phyloP scores from a whole-genome alignment of 139 green algal genomes.

The Ettlia oleoabundans region DNA sequence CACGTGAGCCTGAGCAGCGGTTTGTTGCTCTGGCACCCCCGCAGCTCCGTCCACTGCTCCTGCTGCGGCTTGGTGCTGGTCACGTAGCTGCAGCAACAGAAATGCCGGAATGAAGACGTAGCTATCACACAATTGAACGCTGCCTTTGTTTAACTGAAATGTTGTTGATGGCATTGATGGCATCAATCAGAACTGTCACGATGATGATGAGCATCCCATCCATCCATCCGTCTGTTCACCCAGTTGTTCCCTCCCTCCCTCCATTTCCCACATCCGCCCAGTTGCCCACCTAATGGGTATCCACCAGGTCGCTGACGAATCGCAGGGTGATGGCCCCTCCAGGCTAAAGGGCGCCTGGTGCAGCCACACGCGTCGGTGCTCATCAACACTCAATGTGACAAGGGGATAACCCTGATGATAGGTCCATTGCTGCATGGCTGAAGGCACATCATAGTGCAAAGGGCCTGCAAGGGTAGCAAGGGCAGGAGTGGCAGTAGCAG shows the following conservation, averaged over 20 bases:
- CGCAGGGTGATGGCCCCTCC: slow-evolving; percentile 7
- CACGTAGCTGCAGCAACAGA: slow-evolving; percentile 26
- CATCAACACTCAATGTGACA: slow-evolving; percentile 36
- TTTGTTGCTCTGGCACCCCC: slow-evolving; percentile 16
- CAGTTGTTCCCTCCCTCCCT: too few species aligned
- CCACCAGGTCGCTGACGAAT: slow-evolving; percentile 45
- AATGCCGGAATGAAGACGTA: too few species aligned
- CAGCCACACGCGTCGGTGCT: slow-evolving; percentile 2
- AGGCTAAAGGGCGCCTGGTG: slow-evolving; percentile 42
- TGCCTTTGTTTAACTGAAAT: too few species aligned
- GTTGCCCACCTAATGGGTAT: slow-evolving; percentile 40
- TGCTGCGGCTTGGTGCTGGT: not conserved
- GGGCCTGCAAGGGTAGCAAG: too few species aligned
- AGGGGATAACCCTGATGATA: slow-evolving; percentile 60
- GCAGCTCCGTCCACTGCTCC: slow-evolving; percentile 39
- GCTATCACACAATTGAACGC: too few species aligned
- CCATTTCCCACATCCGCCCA: not conserved
- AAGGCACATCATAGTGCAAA: not conserved
- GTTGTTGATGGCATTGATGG: too few species aligned
- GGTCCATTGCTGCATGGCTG: slow-evolving; percentile 52
- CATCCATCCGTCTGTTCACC: too few species aligned
- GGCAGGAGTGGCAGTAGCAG: too few species aligned
- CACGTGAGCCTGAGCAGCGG: not conserved
- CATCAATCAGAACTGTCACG: too few species aligned
- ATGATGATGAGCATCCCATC: too few species aligned